Percentiles rank a stretch among this genome's conserved stretches.
Evolutionary conservation across 345 rosid genomes (phyloP).

Genomic region (Mercurialis annua): DNA sequence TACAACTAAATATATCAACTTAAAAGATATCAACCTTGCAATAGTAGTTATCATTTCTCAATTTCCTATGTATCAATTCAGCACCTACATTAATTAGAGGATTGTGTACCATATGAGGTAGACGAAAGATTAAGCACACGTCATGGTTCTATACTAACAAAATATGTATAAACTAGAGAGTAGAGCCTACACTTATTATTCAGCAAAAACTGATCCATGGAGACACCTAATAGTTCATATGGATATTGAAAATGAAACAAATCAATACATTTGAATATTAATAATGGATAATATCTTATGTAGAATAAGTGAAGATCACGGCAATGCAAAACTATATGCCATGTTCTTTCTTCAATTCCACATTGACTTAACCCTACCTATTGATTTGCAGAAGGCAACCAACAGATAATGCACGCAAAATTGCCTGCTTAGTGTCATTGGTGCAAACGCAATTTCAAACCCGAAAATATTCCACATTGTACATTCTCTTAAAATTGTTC

Average conservation of each 20-base stretch:
- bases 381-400: too few relatives aligned
- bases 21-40: not conserved
- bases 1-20: not conserved
- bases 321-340: too few relatives aligned
- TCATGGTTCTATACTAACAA: not conserved
- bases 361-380: too few relatives aligned
- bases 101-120: not conserved
- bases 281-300: not conserved
- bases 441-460: too few relatives aligned
- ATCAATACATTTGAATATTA: not conserved
- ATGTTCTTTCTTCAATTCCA: too few relatives aligned
- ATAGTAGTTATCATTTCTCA: not conserved
- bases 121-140: not conserved
- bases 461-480: too few relatives aligned
- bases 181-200: not conserved
- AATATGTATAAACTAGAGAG: not conserved
- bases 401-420: too few relatives aligned
- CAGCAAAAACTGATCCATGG: not conserved
- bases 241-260: not conserved
- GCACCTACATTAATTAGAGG: not conserved
- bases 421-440: too few relatives aligned
- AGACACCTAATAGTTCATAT: not conserved
- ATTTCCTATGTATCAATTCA: not conserved
- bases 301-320: too few relatives aligned
- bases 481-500: too few relatives aligned